Percentiles rank a stretch among this genome's conserved stretches.
Evolutionary conservation across 805 yeast species (phyloP).

Genomic region (Candida ulmi): DNA sequence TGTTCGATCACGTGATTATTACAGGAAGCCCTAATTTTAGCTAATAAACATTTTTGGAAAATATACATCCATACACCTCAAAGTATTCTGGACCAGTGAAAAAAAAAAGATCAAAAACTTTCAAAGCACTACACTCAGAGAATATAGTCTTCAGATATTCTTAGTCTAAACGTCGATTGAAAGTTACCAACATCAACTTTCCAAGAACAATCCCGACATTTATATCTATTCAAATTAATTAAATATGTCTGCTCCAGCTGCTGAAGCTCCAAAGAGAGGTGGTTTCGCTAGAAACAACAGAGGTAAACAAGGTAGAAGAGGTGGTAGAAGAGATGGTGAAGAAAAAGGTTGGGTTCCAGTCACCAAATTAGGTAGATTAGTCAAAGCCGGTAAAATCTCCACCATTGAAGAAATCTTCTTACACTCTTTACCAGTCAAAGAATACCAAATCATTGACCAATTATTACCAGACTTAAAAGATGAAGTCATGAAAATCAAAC

Average conservation of each 20-base stretch:
- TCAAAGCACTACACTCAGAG: background rate
- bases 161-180: conserved; percentile 37
- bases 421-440: conserved; percentile 99
- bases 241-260: conserved; percentile 37
- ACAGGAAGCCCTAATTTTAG: too few species aligned
- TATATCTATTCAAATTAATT: conserved; percentile 10
- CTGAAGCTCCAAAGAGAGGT: conserved; percentile 41
- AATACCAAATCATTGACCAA: conserved; percentile 96
- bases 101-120: conserved; percentile 2
- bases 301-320: conserved; percentile 61
- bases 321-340: conserved; percentile 79
- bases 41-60: too few species aligned
- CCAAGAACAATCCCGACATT: conserved; percentile 45
- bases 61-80: background rate
- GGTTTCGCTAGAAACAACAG: conserved; percentile 53
- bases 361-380: conserved; percentile 99
- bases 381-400: conserved; percentile 96
- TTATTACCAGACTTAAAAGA: conserved; percentile 94
- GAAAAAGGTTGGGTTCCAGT: conserved; percentile 99
- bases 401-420: conserved; percentile 97
- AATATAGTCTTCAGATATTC: conserved; percentile 4
- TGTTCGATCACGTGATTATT: too few species aligned
- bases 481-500: conserved; percentile 99
- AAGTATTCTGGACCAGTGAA: background rate
- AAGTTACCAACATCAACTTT: conserved; percentile 51